Evolutionary conservation across 768 basidiomycete species (phyloP), one percentile per base, ranked within the genome.

Genomic region (Gloeophyllum trabeum): DNA sequence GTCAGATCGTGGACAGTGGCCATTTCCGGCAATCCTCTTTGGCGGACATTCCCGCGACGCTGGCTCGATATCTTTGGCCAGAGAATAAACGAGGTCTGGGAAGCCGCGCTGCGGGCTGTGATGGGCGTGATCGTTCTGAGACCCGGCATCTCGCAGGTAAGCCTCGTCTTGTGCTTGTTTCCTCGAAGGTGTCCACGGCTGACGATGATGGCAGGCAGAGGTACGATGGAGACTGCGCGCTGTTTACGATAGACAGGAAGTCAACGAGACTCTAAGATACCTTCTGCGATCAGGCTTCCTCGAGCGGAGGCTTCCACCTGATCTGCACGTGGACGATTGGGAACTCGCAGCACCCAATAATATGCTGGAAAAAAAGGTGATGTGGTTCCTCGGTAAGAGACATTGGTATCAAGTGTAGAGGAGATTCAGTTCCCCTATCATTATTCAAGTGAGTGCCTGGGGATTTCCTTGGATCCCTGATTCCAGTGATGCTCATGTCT

Each of bases 201-300:
- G 30, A 18, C 46, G 25, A 35, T 43, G 46, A 36, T 26, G 39
- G 19, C 46, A 88, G 85, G 63, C 64, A 10, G 82, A 88, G 53
- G 61, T 89, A 42, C 67, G 74, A 40, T 85, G 81, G 81, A 66
- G 82, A 37, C 62, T 90, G 44, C 67, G 77, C 47, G 63, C 72
- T 13, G 75, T 81, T 18, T 89, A 87, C 49, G 86, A 90, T 54
- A 67, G 79, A 43, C 81, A 81, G 48, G 87, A 89, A 54, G 61
- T 83, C 20, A 60, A 66, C 38, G 85, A 87, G n/a, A 46, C 81
- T 18, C 53, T 86, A 36, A 58, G 61, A 12, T 68, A 68, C 42
- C 58, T 89, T 39, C 54, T 59, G 18, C 67, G 68, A n/a, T 74
- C 76, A 23, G 70, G 73, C 6, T 71, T 65, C 44, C 43, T 82